phyloP scores from a whole-genome alignment of 345 rosid species.

The Citrus cavaleriei region DNA sequence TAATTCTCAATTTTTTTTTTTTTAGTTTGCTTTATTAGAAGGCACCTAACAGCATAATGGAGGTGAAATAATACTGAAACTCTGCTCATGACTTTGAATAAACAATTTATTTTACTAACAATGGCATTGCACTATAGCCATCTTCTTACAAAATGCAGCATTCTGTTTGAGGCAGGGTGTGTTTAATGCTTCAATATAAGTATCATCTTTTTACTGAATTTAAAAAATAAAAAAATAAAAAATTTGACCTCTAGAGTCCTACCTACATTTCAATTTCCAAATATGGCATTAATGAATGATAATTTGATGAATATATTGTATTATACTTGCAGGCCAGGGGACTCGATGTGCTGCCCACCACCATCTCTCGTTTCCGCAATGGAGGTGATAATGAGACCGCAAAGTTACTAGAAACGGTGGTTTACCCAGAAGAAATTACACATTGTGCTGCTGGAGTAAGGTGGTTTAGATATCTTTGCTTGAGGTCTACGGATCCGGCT shows the following conservation, averaged over 20 bases:
- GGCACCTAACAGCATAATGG: background rate
- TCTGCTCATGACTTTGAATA: background rate
- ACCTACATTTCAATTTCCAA: background rate
- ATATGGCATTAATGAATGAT: background rate
- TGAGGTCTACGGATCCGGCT: constrained; percentile 36
- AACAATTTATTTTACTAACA: background rate
- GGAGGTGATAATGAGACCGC: constrained; percentile 84
- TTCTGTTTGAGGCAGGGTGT: background rate
- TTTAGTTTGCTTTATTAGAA: background rate
- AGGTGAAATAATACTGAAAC: too few species aligned
- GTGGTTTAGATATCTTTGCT: constrained; percentile 83
- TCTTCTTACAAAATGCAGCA: background rate
- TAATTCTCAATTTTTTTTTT: background rate
- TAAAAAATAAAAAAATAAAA: too few species aligned
- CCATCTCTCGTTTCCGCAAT: constrained; percentile 73
- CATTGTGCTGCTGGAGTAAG: constrained; percentile 94
- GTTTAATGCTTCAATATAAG: background rate
- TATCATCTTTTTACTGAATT: background rate
- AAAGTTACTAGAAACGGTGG: constrained; percentile 59
- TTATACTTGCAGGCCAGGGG: constrained; percentile 77
- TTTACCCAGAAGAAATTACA: constrained; percentile 89
- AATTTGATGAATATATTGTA: background rate
- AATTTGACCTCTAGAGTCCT: too few species aligned
- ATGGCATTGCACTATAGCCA: background rate
- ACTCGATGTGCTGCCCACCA: constrained; percentile 83